phyloP scores from a whole-genome alignment of 768 basidiomycete genomes.

The Boletales sp. region DNA sequence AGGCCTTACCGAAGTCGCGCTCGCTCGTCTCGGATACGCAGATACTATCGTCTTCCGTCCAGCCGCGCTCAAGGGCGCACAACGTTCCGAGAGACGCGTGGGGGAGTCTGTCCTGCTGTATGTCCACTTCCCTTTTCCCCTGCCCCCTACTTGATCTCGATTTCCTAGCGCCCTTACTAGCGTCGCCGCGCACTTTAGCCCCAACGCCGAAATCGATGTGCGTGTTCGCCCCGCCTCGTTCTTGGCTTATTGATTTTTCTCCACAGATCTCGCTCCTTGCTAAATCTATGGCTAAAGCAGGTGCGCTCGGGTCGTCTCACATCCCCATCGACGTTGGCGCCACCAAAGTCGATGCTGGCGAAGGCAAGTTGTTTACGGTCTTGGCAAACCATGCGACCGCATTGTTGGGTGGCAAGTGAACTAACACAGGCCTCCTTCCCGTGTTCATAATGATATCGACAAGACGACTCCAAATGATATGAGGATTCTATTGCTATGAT shows the following conservation, averaged over 20 bases:
- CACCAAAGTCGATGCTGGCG: conserved; percentile 31
- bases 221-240: not conserved
- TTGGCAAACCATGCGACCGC: conserved; percentile 51
- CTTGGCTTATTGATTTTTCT: not conserved
- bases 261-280: conserved; percentile 51
- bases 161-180: conserved; percentile 35
- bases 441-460: not conserved
- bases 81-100: conserved; percentile 39
- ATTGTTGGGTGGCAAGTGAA: conserved; percentile 31
- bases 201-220: conserved; percentile 46
- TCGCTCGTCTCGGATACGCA: conserved; percentile 64
- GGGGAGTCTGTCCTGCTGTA: conserved; percentile 44
- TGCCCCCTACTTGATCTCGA: no score
- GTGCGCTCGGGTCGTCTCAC: conserved; percentile 47
- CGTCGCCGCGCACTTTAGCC: conserved; percentile 35
- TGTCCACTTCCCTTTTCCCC: conserved; percentile 8
- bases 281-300: conserved; percentile 51
- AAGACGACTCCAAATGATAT: not conserved
- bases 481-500: no score
- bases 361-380: conserved; percentile 46
- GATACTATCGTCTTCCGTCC: conserved; percentile 75
- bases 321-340: conserved; percentile 46
- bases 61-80: conserved; percentile 44
- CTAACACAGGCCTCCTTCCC: not conserved
- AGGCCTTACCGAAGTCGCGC: conserved; percentile 66